Evolutionary conservation across 331 rosid species (phyloP).

Genomic region (Pyrus hybrid): DNA sequence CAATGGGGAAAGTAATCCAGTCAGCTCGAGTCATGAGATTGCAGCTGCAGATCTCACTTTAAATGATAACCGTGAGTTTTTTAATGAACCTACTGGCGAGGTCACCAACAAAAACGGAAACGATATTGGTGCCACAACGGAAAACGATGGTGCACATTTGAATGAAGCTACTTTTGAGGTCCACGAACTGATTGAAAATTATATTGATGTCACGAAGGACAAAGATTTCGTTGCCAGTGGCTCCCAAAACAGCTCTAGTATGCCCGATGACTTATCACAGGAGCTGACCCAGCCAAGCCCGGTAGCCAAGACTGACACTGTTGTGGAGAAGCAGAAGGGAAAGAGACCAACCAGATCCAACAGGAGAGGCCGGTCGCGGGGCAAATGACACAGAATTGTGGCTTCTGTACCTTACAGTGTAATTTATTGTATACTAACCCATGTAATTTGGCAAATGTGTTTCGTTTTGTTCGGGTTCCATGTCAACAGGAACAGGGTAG

Average conservation of each 20-base stretch:
- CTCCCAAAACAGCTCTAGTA: constrained; percentile 48
- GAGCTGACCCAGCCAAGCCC: constrained; percentile 14
- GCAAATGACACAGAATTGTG: constrained; percentile 1
- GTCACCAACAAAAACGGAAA: constrained; percentile 29
- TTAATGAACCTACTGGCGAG: constrained; percentile 35
- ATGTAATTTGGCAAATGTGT: not conserved
- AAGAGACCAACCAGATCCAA: constrained; percentile 39
- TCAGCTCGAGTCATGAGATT: constrained; percentile 22
- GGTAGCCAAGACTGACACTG: constrained; percentile 18
- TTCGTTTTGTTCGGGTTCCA: not conserved
- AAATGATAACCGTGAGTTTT: constrained; percentile 31
- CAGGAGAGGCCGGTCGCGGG: constrained; percentile 29
- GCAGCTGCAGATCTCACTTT: constrained; percentile 17
- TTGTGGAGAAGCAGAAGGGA: constrained; percentile 35
- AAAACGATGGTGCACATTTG: constrained; percentile 9
- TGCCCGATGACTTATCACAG: constrained; percentile 29
- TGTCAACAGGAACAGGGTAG: not conserved
- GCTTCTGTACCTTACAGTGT: not conserved
- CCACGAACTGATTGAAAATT: constrained; percentile 23
- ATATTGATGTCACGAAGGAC: constrained; percentile 16
- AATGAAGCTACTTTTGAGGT: constrained; percentile 40
- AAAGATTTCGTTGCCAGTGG: constrained; percentile 24
- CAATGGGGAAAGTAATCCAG: constrained; percentile 15
- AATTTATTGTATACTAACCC: not conserved
- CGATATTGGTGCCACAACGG: constrained; percentile 11